phyloP scores from a whole-genome alignment of 1,284 basidiomycete genomes.

The Cryptococcus sp. region DNA sequence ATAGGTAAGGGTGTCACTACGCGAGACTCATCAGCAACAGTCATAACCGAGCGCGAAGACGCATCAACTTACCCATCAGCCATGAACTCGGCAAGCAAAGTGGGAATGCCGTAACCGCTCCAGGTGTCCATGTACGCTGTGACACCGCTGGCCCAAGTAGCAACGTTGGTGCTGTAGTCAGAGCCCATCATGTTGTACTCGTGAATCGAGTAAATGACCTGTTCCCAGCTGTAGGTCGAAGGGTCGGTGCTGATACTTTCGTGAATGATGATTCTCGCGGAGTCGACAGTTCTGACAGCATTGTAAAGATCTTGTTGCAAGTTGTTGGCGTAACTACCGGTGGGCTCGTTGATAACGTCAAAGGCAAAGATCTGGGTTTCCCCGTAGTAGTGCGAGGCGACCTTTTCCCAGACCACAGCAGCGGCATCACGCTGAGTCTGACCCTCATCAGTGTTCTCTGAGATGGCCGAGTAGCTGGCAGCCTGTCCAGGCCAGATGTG shows the following conservation, averaged over 20 bases:
- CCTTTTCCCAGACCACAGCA: conserved; percentile 37
- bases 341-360: conserved; percentile 45
- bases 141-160: conserved; percentile 20
- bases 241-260: conserved; percentile 38
- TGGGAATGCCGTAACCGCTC: conserved; percentile 30
- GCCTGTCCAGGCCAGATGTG: conserved; percentile 45
- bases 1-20: conserved; percentile 30
- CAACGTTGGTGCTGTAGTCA: conserved; percentile 22
- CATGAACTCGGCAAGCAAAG: conserved; percentile 42
- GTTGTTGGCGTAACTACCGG: conserved; percentile 36
- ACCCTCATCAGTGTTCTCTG: conserved; percentile 34
- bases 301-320: conserved; percentile 42
- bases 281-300: conserved; percentile 35
- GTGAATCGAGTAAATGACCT: conserved; percentile 44
- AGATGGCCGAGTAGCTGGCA: conserved; percentile 36
- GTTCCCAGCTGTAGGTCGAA: conserved; percentile 37
- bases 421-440: conserved; percentile 23
- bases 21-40: neutral
- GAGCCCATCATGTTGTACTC: conserved; percentile 39
- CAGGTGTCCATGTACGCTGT: conserved; percentile 25
- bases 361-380: conserved; percentile 36
- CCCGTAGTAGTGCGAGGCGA: conserved; percentile 34
- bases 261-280: conserved; percentile 39
- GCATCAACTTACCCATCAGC: conserved; percentile 18
- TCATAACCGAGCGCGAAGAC: neutral